Evolutionary conservation across 2,329 filamentous ascomycete species (phyloP).

Genomic region (Drechmeria coniospora): DNA sequence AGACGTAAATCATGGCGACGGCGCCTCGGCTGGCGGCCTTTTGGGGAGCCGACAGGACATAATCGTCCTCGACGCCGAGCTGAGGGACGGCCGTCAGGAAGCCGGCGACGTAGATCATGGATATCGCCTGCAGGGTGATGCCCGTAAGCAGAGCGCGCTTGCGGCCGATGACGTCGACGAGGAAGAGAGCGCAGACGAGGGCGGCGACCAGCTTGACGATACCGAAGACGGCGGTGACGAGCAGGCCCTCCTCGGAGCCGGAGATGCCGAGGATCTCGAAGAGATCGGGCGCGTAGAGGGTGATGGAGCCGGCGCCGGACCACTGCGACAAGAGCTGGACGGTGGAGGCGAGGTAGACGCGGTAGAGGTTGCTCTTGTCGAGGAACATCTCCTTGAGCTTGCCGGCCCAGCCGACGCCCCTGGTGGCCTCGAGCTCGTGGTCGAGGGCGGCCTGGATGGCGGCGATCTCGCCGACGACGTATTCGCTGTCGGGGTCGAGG

Average conservation of each 20-base stretch:
- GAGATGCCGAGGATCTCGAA: conserved; percentile 57
- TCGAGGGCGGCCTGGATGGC: conserved; percentile 51
- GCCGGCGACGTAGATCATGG: conserved; percentile 46
- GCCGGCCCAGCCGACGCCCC: conserved; percentile 48
- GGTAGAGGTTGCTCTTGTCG: conserved; percentile 54
- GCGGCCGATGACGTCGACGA: conserved; percentile 65
- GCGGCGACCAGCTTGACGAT: conserved; percentile 56
- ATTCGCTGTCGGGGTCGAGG: conserved; percentile 42
- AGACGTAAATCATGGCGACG: conserved; percentile 59
- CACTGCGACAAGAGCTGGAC: conserved; percentile 61
- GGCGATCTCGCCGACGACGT: conserved; percentile 44
- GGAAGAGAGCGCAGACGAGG: conserved; percentile 57
- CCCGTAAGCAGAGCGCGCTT: conserved; percentile 49
- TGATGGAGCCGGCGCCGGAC: conserved; percentile 59
- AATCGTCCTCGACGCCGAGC: conserved; percentile 32
- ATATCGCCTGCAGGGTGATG: conserved; percentile 41
- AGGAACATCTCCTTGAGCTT: conserved; percentile 54
- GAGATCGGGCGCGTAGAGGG: conserved; percentile 59
- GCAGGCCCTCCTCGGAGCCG: conserved; percentile 51
- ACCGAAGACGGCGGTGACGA: conserved; percentile 62
- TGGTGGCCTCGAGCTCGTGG: conserved; percentile 56
- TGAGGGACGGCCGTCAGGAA: conserved; percentile 49
- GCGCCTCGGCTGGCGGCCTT: conserved; percentile 47
- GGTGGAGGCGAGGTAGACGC: conserved; percentile 51
- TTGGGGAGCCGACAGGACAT: conserved; percentile 29